Evolutionary conservation across 768 basidiomycete genomes (phyloP).

Genomic region (Lactifluus pinguis): DNA sequence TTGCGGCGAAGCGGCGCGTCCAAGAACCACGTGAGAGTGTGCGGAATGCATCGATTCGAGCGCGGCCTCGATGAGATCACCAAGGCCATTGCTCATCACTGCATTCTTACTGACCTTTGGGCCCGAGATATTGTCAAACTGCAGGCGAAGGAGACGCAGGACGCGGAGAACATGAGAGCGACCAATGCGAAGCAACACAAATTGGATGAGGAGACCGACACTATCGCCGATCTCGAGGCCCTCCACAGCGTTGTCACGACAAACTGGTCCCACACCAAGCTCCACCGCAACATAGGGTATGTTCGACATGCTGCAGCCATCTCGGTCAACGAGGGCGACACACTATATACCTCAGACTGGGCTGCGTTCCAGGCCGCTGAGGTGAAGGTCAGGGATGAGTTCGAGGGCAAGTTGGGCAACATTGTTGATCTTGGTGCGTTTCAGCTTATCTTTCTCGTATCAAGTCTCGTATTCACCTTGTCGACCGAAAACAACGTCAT

Average conservation of each 20-base stretch:
- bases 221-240: constrained; percentile 18
- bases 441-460: constrained; percentile 20
- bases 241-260: constrained; percentile 21
- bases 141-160: background rate
- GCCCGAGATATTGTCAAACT: background rate
- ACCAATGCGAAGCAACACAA: background rate
- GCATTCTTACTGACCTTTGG: background rate
- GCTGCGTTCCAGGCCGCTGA: constrained; percentile 23
- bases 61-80: background rate
- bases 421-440: constrained; percentile 26
- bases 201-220: background rate
- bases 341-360: constrained; percentile 23
- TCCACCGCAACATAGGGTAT: constrained; percentile 23
- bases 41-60: background rate
- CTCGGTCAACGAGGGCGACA: constrained; percentile 19
- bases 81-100: background rate
- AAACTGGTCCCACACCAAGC: constrained; percentile 21
- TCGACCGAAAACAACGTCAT: background rate
- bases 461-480: constrained; percentile 1
- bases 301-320: constrained; percentile 23
- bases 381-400: constrained; percentile 22
- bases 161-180: background rate
- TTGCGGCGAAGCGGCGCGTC: constrained; percentile 19
- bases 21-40: background rate
- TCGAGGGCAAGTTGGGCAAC: constrained; percentile 28